Evolutionary conservation across 116 monocot species (phyloP), one percentile per base, ranked within the genome.

Genomic region (Thalassia testudinum): DNA sequence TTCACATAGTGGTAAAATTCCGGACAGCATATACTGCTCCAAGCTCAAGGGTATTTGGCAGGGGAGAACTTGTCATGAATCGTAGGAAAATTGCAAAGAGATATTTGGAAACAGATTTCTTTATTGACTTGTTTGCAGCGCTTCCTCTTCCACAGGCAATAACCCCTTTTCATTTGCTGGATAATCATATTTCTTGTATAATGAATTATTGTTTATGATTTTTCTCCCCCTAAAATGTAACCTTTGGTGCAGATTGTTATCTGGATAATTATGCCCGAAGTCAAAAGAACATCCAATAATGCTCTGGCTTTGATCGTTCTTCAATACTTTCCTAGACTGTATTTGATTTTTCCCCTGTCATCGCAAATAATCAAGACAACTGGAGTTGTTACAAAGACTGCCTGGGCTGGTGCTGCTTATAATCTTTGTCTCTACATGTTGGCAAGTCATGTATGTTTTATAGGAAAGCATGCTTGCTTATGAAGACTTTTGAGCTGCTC

Each of bases 331-430:
- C 79, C 85, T 26, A 85, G 95, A 68, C 56, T 97, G 27, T 88
- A 97, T 73, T 74, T 88, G 51, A 88, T 97, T 62, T 97, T 97
- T 61, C 95, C 89, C 50, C 68, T 88, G n/a, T 82, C 79, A 52
- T 64, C 65, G 29, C 67, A 97, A 64, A 88, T 97, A 34, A 72
- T 88, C 24, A 88, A 88, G 61, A 66, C 89, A 40, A 70, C 74
- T 48, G 95, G 95, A 24, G 89, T 88, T 45, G 85, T 88, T 45
- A 79, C 79, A 26, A 88, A 88, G 68, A 97, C 95, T 30, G 95
- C 88, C 50, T 97, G 95, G 89, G 82, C 74, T 22, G 95, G 89
- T 25, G 85, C 89, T 65, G 95, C 74, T 22, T 97, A 85, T 49
- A 97, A 97, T 66, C 72, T 97, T 23, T 56, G 84, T 6, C 89